Conservation (phyloP, 1,284 basidiomycete species). For the Marasmius fiardii region DNA sequence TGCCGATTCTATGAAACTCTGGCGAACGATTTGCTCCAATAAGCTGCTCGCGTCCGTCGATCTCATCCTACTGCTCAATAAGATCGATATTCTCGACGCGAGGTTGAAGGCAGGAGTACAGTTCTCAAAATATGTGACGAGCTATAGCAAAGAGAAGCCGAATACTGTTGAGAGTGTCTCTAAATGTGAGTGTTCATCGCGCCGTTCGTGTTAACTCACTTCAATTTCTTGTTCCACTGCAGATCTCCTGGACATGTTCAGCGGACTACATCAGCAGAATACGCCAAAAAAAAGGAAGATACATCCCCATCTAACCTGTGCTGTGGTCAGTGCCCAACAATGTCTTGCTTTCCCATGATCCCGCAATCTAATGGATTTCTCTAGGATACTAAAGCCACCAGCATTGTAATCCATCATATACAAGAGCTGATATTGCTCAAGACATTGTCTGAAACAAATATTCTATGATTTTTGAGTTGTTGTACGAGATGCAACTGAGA, state of each 20-base stretch:
- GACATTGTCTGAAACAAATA: constrained; percentile 27
- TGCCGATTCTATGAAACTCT: constrained; percentile 57
- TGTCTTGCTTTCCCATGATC: constrained; percentile 2
- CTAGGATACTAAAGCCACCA: constrained; percentile 48
- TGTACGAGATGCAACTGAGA: background rate
- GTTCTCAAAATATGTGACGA: constrained; percentile 52
- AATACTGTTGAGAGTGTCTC: constrained; percentile 52
- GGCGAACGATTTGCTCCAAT: constrained; percentile 59
- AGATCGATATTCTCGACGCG: constrained; percentile 53
- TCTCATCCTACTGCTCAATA: constrained; percentile 63
- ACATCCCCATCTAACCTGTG: constrained; percentile 52
- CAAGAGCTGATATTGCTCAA: constrained; percentile 39
- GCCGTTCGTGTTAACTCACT: background rate
- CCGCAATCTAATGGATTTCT: constrained; percentile 1
- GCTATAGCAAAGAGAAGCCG: constrained; percentile 40
- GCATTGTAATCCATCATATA: constrained; percentile 42
- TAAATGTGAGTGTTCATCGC: constrained; percentile 40
- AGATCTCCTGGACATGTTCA: constrained; percentile 52
- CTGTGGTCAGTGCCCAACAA: constrained; percentile 37
- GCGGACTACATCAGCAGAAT: constrained; percentile 44
- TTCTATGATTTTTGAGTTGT: constrained; percentile 23
- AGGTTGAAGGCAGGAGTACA: constrained; percentile 50
- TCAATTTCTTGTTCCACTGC: background rate
- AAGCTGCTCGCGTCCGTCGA: constrained; percentile 48
- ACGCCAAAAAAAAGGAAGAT: constrained; percentile 43